These are phyloP conservation scores for Lyophyllum decastes DNA, from an alignment of 768 basidiomycete genomes.

Conservation along the genomic window DNA sequence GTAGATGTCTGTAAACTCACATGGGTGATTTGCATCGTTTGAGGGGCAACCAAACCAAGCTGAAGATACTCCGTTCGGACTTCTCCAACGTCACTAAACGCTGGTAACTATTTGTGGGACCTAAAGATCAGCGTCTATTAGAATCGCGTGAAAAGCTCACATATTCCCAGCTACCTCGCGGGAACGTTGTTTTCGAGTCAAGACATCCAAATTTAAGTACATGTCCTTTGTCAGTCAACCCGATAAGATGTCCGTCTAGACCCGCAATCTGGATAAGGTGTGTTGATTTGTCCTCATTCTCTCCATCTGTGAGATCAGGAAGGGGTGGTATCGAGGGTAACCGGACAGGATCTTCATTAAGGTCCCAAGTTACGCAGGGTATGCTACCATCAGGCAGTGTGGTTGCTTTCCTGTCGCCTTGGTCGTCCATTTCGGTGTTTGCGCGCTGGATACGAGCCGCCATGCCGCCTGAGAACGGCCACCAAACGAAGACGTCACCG, in stretches of 20 bases:
- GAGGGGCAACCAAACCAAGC: slow-evolving; percentile 40
- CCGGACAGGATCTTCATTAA: slow-evolving; percentile 52
- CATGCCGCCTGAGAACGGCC: slow-evolving; percentile 57
- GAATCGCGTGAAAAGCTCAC: slow-evolving; percentile 39
- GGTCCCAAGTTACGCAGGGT: slow-evolving; percentile 61
- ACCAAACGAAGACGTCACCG: slow-evolving; percentile 79
- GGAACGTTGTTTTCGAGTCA: slow-evolving; percentile 36
- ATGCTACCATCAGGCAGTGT: slow-evolving; percentile 44
- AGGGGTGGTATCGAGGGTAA: slow-evolving; percentile 64
- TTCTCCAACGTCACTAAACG: slow-evolving; percentile 65
- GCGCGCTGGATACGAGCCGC: slow-evolving; percentile 33
- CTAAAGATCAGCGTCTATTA: neutral
- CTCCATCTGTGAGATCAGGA: slow-evolving; percentile 45
- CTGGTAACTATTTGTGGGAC: slow-evolving; percentile 54
- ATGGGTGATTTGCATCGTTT: slow-evolving; percentile 70
- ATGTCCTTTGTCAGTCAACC: slow-evolving; percentile 78
- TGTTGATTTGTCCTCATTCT: slow-evolving; percentile 27
- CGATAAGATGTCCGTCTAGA: slow-evolving; percentile 71
- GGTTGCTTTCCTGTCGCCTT: slow-evolving; percentile 34
- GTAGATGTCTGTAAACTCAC: slow-evolving; percentile 42
- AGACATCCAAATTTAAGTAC: slow-evolving; percentile 65
- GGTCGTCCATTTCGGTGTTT: slow-evolving; percentile 47
- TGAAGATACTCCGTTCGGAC: slow-evolving; percentile 34
- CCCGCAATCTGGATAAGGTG: slow-evolving; percentile 81
- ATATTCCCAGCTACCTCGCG: slow-evolving; percentile 65